Evolutionary conservation across 2,329 filamentous ascomycete species (phyloP).

Genomic region (Colletotrichum sp.): DNA sequence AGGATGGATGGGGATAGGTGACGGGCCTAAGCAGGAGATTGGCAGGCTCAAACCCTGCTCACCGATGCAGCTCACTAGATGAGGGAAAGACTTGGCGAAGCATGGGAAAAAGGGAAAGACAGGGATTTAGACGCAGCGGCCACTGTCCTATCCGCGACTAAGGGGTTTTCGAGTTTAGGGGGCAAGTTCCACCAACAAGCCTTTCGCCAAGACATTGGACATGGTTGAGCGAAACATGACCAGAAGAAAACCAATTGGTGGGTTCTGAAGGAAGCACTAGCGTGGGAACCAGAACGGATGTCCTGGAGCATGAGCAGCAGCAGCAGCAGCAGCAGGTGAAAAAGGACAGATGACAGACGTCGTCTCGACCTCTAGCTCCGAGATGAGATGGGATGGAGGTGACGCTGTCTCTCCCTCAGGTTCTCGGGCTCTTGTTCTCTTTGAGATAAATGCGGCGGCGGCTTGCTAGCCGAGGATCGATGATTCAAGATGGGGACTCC

Average conservation of each 20-base stretch:
- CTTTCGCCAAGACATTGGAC: constrained; percentile 7
- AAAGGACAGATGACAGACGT: constrained; percentile 1
- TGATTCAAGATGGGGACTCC: background rate
- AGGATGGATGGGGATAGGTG: background rate
- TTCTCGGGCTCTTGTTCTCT: background rate
- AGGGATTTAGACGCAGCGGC: constrained; percentile 5
- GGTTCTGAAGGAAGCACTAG: background rate
- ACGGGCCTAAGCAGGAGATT: constrained; percentile 14
- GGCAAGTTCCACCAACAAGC: constrained; percentile 8
- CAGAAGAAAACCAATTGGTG: constrained; percentile 9
- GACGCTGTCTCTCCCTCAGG: background rate
- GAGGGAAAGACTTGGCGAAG: background rate
- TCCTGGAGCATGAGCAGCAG: background rate
- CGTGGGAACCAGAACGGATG: background rate
- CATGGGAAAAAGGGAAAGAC: background rate
- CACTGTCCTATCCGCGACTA: constrained; percentile 13
- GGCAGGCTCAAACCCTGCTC: constrained; percentile 10
- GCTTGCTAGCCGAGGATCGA: background rate
- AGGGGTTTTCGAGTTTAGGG: constrained; percentile 14
- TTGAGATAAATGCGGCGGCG: background rate
- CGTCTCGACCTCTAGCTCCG: background rate
- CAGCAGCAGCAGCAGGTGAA: background rate
- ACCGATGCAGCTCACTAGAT: background rate
- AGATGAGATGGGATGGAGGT: constrained; percentile 6
- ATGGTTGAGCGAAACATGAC: constrained; percentile 6